These are phyloP conservation scores for Hygrophorus pudorinus DNA, from an alignment of 768 basidiomycete genomes.

Conservation along the genomic window DNA sequence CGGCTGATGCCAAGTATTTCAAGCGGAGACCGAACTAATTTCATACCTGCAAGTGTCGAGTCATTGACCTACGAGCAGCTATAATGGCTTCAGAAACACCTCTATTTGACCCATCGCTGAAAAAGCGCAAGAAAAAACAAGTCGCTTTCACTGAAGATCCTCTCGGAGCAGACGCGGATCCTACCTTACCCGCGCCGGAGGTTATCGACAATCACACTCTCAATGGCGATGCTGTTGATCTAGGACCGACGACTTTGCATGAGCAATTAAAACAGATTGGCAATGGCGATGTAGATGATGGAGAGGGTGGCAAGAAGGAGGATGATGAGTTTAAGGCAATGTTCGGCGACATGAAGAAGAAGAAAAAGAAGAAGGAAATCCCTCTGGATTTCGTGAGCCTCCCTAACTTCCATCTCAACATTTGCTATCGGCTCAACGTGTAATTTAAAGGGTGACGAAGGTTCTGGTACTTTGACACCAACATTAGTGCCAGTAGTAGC, in stretches of 20 bases:
- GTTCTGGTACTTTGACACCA: slow-evolving; percentile 56
- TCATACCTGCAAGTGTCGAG: neutral
- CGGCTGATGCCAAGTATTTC: slow-evolving; percentile 12
- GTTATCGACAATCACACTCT: slow-evolving; percentile 61
- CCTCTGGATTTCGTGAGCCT: slow-evolving; percentile 66
- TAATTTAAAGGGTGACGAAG: slow-evolving; percentile 41
- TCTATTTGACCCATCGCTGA: slow-evolving; percentile 74
- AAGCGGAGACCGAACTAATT: slow-evolving; percentile 16
- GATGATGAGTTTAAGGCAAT: slow-evolving; percentile 74
- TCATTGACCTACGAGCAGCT: slow-evolving; percentile 6
- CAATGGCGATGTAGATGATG: slow-evolving; percentile 23
- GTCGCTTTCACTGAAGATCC: slow-evolving; percentile 84
- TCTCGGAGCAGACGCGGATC: slow-evolving; percentile 72
- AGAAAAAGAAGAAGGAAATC: slow-evolving; percentile 90
- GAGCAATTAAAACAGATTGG: slow-evolving; percentile 58
- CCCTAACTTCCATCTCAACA: slow-evolving; percentile 2
- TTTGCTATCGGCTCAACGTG: slow-evolving; percentile 1
- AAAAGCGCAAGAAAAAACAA: slow-evolving; percentile 81
- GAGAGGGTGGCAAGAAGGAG: slow-evolving; percentile 38
- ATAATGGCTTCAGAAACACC: slow-evolving; percentile 63
- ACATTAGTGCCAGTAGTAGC: slow-evolving; percentile 31
- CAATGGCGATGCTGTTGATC: slow-evolving; percentile 65
- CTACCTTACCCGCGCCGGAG: slow-evolving; percentile 67
- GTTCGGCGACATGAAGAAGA: slow-evolving; percentile 87
- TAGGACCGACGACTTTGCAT: slow-evolving; percentile 66